Evolutionary conservation across 2,329 filamentous ascomycete genomes (phyloP).

Genomic region (Rhynchosporium secalis): DNA sequence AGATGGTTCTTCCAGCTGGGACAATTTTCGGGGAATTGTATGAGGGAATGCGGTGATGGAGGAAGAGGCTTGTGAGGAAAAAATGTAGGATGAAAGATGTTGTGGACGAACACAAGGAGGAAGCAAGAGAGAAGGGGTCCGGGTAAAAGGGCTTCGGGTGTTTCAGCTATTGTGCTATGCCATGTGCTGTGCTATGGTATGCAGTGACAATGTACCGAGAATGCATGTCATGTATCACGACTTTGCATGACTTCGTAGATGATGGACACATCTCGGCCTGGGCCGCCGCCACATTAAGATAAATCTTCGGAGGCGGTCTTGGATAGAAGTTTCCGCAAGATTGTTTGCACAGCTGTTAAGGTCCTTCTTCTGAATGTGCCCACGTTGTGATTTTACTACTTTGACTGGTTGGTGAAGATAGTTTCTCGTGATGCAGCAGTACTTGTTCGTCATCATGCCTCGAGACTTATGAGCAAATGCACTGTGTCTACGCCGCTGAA

Average conservation of each 20-base stretch:
- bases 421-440: background rate
- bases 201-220: background rate
- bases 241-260: background rate
- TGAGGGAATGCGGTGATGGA: background rate
- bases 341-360: background rate
- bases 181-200: background rate
- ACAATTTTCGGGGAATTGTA: background rate
- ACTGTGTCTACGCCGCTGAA: too few relatives aligned
- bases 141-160: background rate
- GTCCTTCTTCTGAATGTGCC: background rate
- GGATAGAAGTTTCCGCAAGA: background rate
- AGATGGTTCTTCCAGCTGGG: background rate
- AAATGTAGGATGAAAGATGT: too few relatives aligned
- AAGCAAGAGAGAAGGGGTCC: background rate
- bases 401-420: background rate
- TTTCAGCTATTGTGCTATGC: conserved; percentile 4
- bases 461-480: background rate
- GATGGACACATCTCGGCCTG: background rate
- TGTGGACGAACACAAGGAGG: background rate
- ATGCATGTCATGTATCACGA: background rate
- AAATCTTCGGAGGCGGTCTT: background rate
- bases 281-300: background rate
- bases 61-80: background rate
- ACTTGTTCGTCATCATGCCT: background rate
- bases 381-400: background rate